Percentiles rank a stretch among this genome's conserved stretches.
phyloP scores from a whole-genome alignment of 2,329 filamentous ascomycete genomes.

The Fusarium sp. region DNA sequence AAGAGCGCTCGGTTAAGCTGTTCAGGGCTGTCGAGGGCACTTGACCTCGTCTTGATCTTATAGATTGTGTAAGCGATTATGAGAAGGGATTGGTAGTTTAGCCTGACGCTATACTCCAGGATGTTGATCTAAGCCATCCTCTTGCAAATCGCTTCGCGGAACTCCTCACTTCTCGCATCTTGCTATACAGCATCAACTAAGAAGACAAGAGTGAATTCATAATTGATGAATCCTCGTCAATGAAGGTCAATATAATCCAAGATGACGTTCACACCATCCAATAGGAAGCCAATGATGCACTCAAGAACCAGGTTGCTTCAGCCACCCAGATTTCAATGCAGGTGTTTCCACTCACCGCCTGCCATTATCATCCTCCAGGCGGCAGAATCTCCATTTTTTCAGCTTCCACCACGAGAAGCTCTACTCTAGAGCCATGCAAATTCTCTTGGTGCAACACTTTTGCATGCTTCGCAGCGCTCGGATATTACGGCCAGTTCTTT shows the following conservation, averaged over 20 bases:
- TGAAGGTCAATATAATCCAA: not conserved
- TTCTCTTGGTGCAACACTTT: conserved; percentile 26
- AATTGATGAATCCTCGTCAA: not conserved
- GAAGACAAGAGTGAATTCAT: not conserved
- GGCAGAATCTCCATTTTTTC: not conserved
- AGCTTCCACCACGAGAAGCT: conserved; percentile 9
- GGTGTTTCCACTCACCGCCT: not conserved
- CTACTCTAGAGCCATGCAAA: conserved; percentile 22
- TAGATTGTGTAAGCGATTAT: not conserved
- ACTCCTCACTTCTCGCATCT: not conserved
- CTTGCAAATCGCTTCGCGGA: not conserved
- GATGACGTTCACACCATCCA: not conserved
- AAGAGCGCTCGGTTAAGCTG: not conserved
- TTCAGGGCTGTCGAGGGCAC: not conserved
- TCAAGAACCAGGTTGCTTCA: not conserved
- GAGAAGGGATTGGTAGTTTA: not conserved
- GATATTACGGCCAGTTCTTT: conserved; percentile 32
- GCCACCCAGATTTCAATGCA: not conserved
- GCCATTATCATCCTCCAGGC: not conserved
- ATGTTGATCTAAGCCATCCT: not conserved
- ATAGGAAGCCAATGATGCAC: not conserved
- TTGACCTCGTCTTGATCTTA: not conserved
- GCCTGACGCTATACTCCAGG: not conserved
- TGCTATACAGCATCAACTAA: not conserved
- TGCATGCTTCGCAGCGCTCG: conserved; percentile 31